Evolutionary conservation across 2,329 filamentous ascomycete species (phyloP).

Genomic region (Apiospora hydei): DNA sequence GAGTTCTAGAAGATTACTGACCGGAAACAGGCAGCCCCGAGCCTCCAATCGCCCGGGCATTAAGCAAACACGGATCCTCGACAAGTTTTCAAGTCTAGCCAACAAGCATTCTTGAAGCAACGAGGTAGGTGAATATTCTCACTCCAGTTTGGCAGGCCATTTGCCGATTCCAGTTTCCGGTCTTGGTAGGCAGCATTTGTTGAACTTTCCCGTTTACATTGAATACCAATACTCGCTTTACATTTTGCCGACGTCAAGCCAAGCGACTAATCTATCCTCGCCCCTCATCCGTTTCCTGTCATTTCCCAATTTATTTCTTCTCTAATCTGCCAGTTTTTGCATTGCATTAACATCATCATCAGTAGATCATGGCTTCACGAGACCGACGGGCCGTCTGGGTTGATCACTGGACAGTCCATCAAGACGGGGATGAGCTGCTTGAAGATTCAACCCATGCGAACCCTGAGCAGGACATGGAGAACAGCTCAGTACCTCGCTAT

Average conservation of each 20-base stretch:
- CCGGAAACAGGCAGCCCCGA: neutral
- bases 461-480: neutral
- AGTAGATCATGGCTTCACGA: neutral
- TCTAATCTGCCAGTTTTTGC: neutral
- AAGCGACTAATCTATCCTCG: neutral
- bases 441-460: neutral
- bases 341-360: neutral
- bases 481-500: neutral
- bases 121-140: neutral
- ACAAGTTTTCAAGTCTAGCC: neutral
- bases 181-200: neutral
- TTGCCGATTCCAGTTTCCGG: neutral
- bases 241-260: too few species aligned
- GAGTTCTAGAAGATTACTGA: neutral
- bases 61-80: neutral
- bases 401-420: constrained; percentile 10
- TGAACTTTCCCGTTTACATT: neutral
- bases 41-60: neutral
- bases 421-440: neutral
- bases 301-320: neutral
- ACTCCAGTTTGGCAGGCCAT: too few species aligned
- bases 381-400: neutral
- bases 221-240: neutral
- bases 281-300: neutral
- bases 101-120: neutral